Conservation (phyloP, 352 stramenopile genomes). For the Pythium oligandrum region DNA sequence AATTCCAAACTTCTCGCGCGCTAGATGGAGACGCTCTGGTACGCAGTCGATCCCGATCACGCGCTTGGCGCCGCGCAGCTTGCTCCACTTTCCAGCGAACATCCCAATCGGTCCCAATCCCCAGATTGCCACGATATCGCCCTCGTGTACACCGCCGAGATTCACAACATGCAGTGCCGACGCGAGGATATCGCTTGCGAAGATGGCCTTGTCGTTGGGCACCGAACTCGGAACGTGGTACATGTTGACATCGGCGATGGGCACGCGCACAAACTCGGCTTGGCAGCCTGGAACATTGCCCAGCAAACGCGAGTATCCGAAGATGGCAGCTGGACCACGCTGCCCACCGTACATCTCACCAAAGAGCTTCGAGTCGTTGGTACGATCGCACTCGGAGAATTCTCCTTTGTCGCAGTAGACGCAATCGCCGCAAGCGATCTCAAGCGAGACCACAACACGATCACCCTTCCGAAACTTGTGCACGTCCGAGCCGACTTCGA, state of each 20-base stretch:
- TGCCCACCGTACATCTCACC: conserved; percentile 29
- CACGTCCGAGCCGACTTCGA: conserved; percentile 27
- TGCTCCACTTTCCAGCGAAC: conserved; percentile 25
- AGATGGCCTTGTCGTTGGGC: conserved; percentile 34
- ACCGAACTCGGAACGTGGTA: conserved; percentile 21
- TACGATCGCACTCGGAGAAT: conserved; percentile 35
- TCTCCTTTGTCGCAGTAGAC: conserved; percentile 24
- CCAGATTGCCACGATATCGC: conserved; percentile 35
- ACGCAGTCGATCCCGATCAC: conserved; percentile 38
- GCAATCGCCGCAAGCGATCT: conserved; percentile 37
- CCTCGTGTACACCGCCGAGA: conserved; percentile 25
- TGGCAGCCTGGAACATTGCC: conserved; percentile 40
- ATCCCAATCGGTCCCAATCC: conserved; percentile 32
- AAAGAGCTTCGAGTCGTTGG: conserved; percentile 38
- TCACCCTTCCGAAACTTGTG: conserved; percentile 27
- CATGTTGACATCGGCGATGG: conserved; percentile 39
- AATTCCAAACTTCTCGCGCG: conserved; percentile 26
- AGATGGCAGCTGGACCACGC: conserved; percentile 25
- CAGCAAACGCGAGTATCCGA: conserved; percentile 31
- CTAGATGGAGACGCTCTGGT: conserved; percentile 24
- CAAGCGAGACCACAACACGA: conserved; percentile 36
- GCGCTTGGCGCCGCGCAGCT: conserved; percentile 28
- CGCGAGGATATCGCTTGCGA: conserved; percentile 33
- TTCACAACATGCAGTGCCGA: conserved; percentile 31
- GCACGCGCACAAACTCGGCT: conserved; percentile 48